Evolutionary conservation across 176 grass and related monocot genomes (phyloP).

Genomic region (bread wheat (Triticum aestivum)): IWGSC_CS_RefSeq_v2.1 NC_057801.1:798793836-798794335

Average conservation of each 20-base stretch:
- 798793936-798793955: constrained; percentile 91
- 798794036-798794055: constrained; percentile 27
- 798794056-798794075: constrained; percentile 9
- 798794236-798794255: not conserved
- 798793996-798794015: constrained; percentile 69
- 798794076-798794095: not conserved
- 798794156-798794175: no score
- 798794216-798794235: not conserved
- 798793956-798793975: constrained; percentile 70
- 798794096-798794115: not conserved
- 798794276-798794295: constrained; percentile 2
- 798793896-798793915: not conserved
- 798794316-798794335: not conserved
- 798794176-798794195: not conserved
- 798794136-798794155: not conserved
- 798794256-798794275: not conserved
- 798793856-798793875: constrained; percentile 76
- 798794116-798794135: not conserved
- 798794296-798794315: not conserved
- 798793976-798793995: constrained; percentile 79
- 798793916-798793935: constrained; percentile 23
- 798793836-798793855: constrained; percentile 93
- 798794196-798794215: not conserved
- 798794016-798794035: constrained; percentile 84
- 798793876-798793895: constrained; percentile 30